Conservation (phyloP, 108 stramenopile genomes). For the Cyclotella sp. region DNA sequence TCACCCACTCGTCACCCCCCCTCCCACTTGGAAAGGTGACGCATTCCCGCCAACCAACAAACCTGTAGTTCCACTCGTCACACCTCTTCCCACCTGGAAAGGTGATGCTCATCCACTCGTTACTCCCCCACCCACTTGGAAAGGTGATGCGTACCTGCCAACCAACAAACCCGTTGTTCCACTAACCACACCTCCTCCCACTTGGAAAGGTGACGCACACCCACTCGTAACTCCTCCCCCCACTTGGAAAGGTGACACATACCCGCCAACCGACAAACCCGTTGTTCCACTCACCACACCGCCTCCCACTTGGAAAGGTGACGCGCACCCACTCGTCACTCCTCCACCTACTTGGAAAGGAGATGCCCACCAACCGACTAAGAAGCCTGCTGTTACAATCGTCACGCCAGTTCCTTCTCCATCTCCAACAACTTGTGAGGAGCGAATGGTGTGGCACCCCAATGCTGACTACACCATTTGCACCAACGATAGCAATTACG, state of each 20-base stretch:
- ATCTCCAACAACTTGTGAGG: slow-evolving; percentile 19
- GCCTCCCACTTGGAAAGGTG: too few relatives aligned
- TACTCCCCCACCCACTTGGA: neutral
- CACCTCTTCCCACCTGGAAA: slow-evolving; percentile 15
- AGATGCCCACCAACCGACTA: too few relatives aligned
- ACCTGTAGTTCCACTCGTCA: neutral
- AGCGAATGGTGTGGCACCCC: slow-evolving; percentile 19
- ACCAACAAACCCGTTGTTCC: slow-evolving; percentile 9
- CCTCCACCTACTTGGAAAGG: too few relatives aligned
- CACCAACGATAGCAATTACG: slow-evolving; percentile 24
- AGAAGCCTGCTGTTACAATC: too few relatives aligned
- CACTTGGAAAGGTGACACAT: too few relatives aligned
- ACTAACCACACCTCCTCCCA: too few relatives aligned
- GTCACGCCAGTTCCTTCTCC: slow-evolving; percentile 10
- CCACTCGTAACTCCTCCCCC: too few relatives aligned
- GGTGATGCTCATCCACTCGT: slow-evolving; percentile 7
- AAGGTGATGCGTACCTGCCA: slow-evolving; percentile 6
- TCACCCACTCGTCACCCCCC: neutral
- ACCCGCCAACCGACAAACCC: too few relatives aligned
- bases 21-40: slow-evolving; percentile 7
- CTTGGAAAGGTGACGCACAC: too few relatives aligned
- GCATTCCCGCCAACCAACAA: slow-evolving; percentile 6
- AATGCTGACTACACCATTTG: slow-evolving; percentile 25
- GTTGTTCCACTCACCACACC: too few relatives aligned
- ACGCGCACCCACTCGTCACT: too few relatives aligned